Evolutionary conservation across 179 eudicot genomes (phyloP).

Genomic region (Spergularia azorica): DNA sequence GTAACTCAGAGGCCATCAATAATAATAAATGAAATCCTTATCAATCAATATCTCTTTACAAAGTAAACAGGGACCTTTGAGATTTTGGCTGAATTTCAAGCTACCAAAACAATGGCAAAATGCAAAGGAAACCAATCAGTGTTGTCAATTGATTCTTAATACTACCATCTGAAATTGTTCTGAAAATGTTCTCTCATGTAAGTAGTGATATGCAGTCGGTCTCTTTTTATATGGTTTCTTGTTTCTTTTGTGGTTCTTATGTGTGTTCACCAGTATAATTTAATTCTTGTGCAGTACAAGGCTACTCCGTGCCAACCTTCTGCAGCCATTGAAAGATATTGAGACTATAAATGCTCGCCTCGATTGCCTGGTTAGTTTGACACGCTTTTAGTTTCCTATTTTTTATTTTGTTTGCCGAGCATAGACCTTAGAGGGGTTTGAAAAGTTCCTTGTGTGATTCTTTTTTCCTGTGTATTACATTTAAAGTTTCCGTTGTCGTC

Average conservation of each 20-base stretch:
- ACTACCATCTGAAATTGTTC: constrained; percentile 10
- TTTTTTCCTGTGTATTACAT: neutral
- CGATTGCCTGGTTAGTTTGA: constrained; percentile 86
- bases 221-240: neutral
- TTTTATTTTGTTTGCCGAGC: neutral
- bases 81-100: constrained; percentile 1
- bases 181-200: neutral
- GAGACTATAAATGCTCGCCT: constrained; percentile 91
- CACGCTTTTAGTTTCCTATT: neutral
- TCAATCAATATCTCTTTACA: neutral
- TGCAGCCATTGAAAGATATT: constrained; percentile 94
- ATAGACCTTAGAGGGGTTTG: neutral
- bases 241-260: constrained; percentile 9
- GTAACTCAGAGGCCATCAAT: constrained; percentile 7
- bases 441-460: neutral
- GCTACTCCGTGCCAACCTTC: constrained; percentile 95
- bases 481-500: neutral
- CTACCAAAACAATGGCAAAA: neutral
- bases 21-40: constrained; percentile 11
- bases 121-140: constrained; percentile 3
- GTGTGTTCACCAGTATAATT: neutral
- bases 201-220: neutral
- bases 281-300: constrained; percentile 63
- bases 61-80: neutral
- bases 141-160: constrained; percentile 8